A percentile compares a stretch with the other conserved stretches of the same genome.
These are phyloP conservation scores for Drechslerella dactyloides DNA, from an alignment of 2,329 filamentous ascomycete genomes.

Conservation along the genomic window DNA sequence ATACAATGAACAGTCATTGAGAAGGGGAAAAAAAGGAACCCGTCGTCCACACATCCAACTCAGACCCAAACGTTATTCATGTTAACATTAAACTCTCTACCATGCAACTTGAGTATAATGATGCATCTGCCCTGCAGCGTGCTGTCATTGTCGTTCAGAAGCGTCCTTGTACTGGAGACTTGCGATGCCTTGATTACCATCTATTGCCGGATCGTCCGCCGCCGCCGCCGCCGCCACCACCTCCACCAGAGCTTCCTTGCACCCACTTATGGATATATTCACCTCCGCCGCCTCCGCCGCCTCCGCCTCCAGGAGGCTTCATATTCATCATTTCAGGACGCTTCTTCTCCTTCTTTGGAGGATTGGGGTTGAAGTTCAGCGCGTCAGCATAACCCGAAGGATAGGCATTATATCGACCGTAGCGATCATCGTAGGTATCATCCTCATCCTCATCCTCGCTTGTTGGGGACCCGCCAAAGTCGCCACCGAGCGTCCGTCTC, in stretches of 20 bases:
- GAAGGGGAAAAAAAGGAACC: slow-evolving; percentile 24
- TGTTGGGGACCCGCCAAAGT: slow-evolving; percentile 13
- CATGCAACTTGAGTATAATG: no score
- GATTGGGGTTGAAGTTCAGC: slow-evolving; percentile 14
- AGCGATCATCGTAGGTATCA: slow-evolving; percentile 40
- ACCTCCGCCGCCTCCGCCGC: slow-evolving; percentile 30
- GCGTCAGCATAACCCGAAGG: slow-evolving; percentile 42
- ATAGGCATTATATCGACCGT: slow-evolving; percentile 48
- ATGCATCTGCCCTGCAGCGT: slow-evolving; percentile 45
- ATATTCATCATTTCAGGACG: slow-evolving; percentile 47
- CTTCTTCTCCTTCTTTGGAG: slow-evolving; percentile 46
- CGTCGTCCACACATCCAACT: background rate
- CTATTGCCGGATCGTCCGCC: slow-evolving; percentile 1
- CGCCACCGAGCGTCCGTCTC: slow-evolving; percentile 41
- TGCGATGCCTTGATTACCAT: background rate
- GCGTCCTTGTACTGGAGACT: background rate
- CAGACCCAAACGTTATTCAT: background rate
- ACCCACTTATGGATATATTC: slow-evolving; percentile 45
- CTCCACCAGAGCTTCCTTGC: slow-evolving; percentile 23
- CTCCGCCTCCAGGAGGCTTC: slow-evolving; percentile 21
- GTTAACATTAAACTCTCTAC: no score
- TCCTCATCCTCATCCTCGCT: slow-evolving; percentile 49
- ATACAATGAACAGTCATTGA: no score
- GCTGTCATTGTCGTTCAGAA: slow-evolving; percentile 21
- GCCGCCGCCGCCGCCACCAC: slow-evolving; percentile 26